A percentile compares a stretch with the other conserved stretches of the same genome.
Conservation (phyloP, 176 grass and related monocot species). For the Eragrostis nindensis region DNA sequence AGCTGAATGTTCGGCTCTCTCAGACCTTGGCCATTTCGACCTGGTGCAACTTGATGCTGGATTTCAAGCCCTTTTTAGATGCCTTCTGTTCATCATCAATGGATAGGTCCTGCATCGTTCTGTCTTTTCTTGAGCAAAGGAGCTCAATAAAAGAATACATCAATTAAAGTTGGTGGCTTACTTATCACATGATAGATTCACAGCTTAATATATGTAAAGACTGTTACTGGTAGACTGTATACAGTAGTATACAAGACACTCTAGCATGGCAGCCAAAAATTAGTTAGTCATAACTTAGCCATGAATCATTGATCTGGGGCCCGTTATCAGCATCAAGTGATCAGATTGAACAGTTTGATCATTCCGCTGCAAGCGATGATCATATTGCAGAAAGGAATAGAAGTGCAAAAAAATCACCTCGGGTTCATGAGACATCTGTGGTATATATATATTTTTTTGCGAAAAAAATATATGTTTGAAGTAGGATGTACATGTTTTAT, state of each 20-base stretch:
- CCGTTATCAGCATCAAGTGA: conserved; percentile 1
- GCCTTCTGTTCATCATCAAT: conserved; percentile 1
- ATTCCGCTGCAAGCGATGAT: neutral
- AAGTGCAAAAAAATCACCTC: no score
- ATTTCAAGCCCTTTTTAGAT: conserved; percentile 29
- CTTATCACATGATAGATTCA: conserved; percentile 11
- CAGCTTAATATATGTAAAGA: no score
- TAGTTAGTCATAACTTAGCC: conserved; percentile 30
- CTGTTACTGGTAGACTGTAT: no score
- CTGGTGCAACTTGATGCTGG: neutral
- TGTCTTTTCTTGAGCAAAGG: neutral
- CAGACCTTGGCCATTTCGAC: neutral
- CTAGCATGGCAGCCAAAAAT: conserved; percentile 8
- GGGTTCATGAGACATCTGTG: no score
- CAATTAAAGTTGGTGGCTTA: neutral
- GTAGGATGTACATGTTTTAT: no score
- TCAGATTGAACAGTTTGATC: neutral
- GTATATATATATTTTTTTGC: no score
- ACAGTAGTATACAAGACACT: neutral
- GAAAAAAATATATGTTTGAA: no score
- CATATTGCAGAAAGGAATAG: neutral
- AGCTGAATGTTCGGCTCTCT: neutral
- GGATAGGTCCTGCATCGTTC: neutral
- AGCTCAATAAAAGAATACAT: no score
- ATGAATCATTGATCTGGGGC: conserved; percentile 30